Evolutionary conservation across 148 eudicot genomes (phyloP).

Genomic region (Cornus controversa): DNA sequence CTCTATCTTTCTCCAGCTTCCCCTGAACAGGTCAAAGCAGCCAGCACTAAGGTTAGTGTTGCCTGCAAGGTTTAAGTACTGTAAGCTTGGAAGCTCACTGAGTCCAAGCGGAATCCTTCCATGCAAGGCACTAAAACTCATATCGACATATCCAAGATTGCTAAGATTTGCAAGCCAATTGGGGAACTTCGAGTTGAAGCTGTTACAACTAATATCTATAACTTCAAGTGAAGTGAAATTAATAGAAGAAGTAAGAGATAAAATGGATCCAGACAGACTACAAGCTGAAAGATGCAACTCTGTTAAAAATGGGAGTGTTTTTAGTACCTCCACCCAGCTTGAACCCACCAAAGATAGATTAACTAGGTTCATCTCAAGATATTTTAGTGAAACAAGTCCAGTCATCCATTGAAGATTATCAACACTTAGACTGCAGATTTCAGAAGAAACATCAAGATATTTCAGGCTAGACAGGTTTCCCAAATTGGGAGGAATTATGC

Average conservation of each 20-base stretch:
- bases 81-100: slow-evolving; percentile 18
- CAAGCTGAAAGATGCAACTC: slow-evolving; percentile 26
- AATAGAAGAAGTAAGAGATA: slow-evolving; percentile 7
- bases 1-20: slow-evolving; percentile 27
- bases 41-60: slow-evolving; percentile 25
- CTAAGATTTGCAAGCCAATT: slow-evolving; percentile 25
- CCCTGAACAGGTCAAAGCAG: slow-evolving; percentile 10
- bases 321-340: slow-evolving; percentile 35
- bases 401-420: slow-evolving; percentile 38
- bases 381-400: slow-evolving; percentile 25
- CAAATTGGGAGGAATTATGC: slow-evolving; percentile 29
- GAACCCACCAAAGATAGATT: slow-evolving; percentile 24
- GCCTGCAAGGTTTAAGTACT: slow-evolving; percentile 20
- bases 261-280: slow-evolving; percentile 12
- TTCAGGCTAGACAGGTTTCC: slow-evolving; percentile 40
- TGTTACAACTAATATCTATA: slow-evolving; percentile 25
- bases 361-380: slow-evolving; percentile 34
- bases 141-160: slow-evolving; percentile 25
- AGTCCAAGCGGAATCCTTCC: slow-evolving; percentile 31
- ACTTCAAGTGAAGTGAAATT: slow-evolving; percentile 36
- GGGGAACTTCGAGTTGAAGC: slow-evolving; percentile 19
- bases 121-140: slow-evolving; percentile 2
- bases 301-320: slow-evolving; percentile 32
- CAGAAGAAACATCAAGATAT: slow-evolving; percentile 17
- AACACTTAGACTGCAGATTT: background rate